Conservation (phyloP, 768 basidiomycete genomes). For the Leccinum sublutescens region DNA sequence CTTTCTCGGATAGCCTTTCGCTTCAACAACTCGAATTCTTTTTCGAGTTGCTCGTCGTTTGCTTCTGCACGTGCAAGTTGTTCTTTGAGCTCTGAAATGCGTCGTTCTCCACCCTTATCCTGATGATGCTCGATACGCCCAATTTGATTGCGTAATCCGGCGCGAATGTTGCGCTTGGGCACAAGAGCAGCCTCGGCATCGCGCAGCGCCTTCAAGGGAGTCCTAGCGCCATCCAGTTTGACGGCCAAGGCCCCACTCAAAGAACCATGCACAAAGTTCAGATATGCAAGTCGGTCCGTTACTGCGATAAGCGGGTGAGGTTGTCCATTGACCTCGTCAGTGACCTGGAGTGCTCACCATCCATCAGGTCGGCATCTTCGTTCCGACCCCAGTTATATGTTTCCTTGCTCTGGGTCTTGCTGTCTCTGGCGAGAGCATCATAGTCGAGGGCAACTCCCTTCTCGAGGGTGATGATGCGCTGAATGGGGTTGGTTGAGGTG, state of each 20-base stretch:
- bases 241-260: conserved; percentile 58
- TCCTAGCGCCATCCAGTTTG: conserved; percentile 63
- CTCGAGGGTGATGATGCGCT: conserved; percentile 75
- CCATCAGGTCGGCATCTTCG: conserved; percentile 70
- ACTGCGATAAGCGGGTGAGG: conserved; percentile 43
- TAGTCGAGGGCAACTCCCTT: conserved; percentile 79
- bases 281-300: conserved; percentile 76
- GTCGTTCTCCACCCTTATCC: conserved; percentile 62
- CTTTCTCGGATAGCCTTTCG: conserved; percentile 75
- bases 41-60: conserved; percentile 66
- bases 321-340: not conserved
- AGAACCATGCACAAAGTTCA: conserved; percentile 75
- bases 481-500: conserved; percentile 62
- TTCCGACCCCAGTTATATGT: conserved; percentile 81
- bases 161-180: conserved; percentile 63
- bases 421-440: conserved; percentile 62
- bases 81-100: conserved; percentile 65
- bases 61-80: conserved; percentile 64
- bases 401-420: conserved; percentile 77
- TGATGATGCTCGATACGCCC: conserved; percentile 63
- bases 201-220: conserved; percentile 67
- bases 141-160: conserved; percentile 58
- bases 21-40: conserved; percentile 68
- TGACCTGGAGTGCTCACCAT: conserved; percentile 45
- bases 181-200: conserved; percentile 61